Evolutionary conservation across 1,139 yeast species (phyloP).

Genomic region (Arxiozyma slooffiae): DNA sequence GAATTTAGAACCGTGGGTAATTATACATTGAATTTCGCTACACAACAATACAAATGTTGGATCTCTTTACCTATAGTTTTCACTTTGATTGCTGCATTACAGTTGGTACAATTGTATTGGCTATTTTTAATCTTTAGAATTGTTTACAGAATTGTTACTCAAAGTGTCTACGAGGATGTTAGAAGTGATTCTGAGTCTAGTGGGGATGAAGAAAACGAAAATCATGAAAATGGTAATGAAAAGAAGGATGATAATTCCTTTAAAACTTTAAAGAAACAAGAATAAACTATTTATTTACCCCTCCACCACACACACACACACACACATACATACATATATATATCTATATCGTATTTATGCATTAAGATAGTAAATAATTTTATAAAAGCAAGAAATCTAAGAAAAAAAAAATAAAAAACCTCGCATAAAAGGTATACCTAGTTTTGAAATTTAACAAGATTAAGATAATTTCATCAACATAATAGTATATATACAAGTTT

Average conservation of each 20-base stretch:
- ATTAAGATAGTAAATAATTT: neutral
- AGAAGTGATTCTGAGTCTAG: conserved; percentile 74
- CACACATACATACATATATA: neutral
- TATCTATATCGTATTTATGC: neutral
- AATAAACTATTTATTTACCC: conserved; percentile 7
- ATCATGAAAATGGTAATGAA: neutral
- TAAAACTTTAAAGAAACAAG: neutral
- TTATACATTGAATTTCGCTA: conserved; percentile 69
- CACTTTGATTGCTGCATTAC: conserved; percentile 64
- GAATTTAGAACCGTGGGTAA: conserved; percentile 81
- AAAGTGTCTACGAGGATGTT: conserved; percentile 61
- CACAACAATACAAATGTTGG: conserved; percentile 93
- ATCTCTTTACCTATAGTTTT: conserved; percentile 88
- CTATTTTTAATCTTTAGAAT: conserved; percentile 71
- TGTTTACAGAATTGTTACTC: conserved; percentile 47
- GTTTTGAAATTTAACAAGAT: too few species aligned
- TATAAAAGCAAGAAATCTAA: neutral
- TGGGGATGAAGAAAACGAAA: conserved; percentile 10
- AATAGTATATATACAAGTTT: neutral
- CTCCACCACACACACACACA: neutral
- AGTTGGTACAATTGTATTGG: conserved; percentile 83
- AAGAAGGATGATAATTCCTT: neutral
- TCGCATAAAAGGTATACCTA: too few species aligned
- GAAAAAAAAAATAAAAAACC: too few species aligned
- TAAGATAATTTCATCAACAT: too few species aligned